Base-by-base conservation (phyloP, 768 basidiomycete species). In the Russula brevipes region DNA sequence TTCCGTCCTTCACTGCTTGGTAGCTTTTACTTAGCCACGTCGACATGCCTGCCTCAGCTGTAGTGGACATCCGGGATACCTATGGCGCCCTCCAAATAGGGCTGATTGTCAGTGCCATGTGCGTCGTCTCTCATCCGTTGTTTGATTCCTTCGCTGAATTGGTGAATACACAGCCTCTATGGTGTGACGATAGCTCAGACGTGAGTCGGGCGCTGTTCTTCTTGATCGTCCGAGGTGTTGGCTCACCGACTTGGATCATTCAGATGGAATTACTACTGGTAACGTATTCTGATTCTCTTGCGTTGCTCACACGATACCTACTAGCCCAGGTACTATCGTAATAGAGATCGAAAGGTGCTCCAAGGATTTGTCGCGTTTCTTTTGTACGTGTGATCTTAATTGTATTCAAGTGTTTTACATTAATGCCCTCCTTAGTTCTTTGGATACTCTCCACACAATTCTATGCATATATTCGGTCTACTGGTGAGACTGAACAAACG, bases 401-500 rank as follows among this genome's bases (percentile, higher is more conserved):
- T n/a, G 5, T 30, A 5, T 12, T 10, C n/a, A 9, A 16, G 19
- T 24, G 11, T 16, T 31, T 42, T 4, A 52, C 10, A 36, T 8
- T 2, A 17, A 33, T 41, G 24, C 10, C 17, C 11, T 24, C 14
- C 17, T 35, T 36, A 80, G 79, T 69, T 1, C 76, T 12, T 64
- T 81, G 61, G 81, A 83, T 69, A 78, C 78, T 0, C 41, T 73
- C 2, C 82, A 83, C 65, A 68, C 82, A 14, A 68, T 74, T n/a
- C 68, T 82, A 3, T 80, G 78, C 66, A 75, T 76, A 2, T 72
- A 77, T 33, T 69, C 80, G 2, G 75, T 82, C 45, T 82, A 82
- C 60, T 78, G 77, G 81, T 81, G 66, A 24, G 74, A 69, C 57
- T 4, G 19, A 44, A 24, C 12, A 4, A n/a, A 9, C n/a, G 33